phyloP scores from a whole-genome alignment of 352 stramenopile species.

The Globisporangium nodosum region DNA sequence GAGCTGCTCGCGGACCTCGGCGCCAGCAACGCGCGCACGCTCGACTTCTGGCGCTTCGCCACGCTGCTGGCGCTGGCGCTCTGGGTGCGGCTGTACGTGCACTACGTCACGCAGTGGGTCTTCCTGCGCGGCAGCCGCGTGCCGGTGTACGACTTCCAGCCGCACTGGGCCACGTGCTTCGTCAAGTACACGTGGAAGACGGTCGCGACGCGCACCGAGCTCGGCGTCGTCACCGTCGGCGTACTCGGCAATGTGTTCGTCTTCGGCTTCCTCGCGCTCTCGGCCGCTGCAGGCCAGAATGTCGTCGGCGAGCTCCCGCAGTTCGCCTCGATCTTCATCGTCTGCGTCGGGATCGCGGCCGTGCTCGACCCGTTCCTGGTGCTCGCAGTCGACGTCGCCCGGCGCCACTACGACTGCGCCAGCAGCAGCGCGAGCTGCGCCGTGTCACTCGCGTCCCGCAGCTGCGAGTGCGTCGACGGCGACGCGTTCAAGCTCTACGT shows the following conservation, averaged over 20 bases:
- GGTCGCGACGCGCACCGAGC: slow-evolving; percentile 53
- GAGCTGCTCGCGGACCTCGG: slow-evolving; percentile 77
- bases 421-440: slow-evolving; percentile 28
- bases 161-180: slow-evolving; percentile 53
- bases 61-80: slow-evolving; percentile 59
- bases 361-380: slow-evolving; percentile 82
- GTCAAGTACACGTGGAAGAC: slow-evolving; percentile 84
- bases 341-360: slow-evolving; percentile 65
- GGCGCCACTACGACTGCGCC: slow-evolving; percentile 75
- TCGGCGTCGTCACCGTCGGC: slow-evolving; percentile 60
- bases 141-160: slow-evolving; percentile 77
- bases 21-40: slow-evolving; percentile 35
- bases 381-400: slow-evolving; percentile 65
- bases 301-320: slow-evolving; percentile 64
- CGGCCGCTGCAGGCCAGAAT: slow-evolving; percentile 31
- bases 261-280: slow-evolving; percentile 39
- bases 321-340: slow-evolving; percentile 71
- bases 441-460: slow-evolving; percentile 29
- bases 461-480: slow-evolving; percentile 65
- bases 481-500: slow-evolving; percentile 89
- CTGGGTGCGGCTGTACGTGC: slow-evolving; percentile 86
- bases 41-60: slow-evolving; percentile 79
- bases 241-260: slow-evolving; percentile 47
- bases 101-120: slow-evolving; percentile 86
- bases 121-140: slow-evolving; percentile 61